Conservation (phyloP, 2,329 filamentous ascomycete species). For the Aspergillus quadrilineatus region DNA sequence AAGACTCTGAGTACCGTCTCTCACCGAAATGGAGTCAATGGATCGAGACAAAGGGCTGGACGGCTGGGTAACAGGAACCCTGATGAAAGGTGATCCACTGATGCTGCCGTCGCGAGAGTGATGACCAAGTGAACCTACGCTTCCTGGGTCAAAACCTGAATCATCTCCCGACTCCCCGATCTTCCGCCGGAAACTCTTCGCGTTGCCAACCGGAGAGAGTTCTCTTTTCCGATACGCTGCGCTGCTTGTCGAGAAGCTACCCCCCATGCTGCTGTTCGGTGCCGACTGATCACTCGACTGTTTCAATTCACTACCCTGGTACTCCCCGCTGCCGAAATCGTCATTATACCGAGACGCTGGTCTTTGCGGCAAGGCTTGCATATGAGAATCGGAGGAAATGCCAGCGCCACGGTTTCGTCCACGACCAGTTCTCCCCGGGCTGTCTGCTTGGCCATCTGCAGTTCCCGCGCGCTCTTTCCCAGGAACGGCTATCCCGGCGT, state of each 20-base stretch:
- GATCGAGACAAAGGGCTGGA: conserved; percentile 33
- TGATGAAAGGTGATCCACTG: conserved; percentile 51
- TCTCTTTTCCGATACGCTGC: conserved; percentile 31
- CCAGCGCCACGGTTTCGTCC: conserved; percentile 19
- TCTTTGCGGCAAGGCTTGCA: conserved; percentile 12
- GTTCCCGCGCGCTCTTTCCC: conserved; percentile 13
- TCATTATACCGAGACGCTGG: conserved; percentile 14
- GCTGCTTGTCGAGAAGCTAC: conserved; percentile 12
- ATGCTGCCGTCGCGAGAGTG: conserved; percentile 40
- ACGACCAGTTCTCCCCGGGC: conserved; percentile 19
- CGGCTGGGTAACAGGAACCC: conserved; percentile 37
- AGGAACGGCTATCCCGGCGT: conserved; percentile 29
- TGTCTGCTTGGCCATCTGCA: conserved; percentile 11
- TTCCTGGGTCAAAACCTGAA: conserved; percentile 21
- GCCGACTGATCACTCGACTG: conserved; percentile 22
- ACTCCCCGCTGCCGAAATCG: conserved; percentile 13
- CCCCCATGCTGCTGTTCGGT: conserved; percentile 17
- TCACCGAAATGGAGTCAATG: conserved; percentile 27
- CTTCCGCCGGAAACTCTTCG: conserved; percentile 29
- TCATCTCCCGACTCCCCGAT: conserved; percentile 29
- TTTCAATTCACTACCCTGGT: conserved; percentile 11
- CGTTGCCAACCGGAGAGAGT: conserved; percentile 31
- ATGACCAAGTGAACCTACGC: conserved; percentile 26
- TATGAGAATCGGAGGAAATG: conserved; percentile 20
- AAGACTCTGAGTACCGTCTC: conserved; percentile 22